Evolutionary conservation across 139 green algal genomes (phyloP), one percentile per base, ranked within the genome.

Genomic region (Zygnema circumcarinatum): DNA sequence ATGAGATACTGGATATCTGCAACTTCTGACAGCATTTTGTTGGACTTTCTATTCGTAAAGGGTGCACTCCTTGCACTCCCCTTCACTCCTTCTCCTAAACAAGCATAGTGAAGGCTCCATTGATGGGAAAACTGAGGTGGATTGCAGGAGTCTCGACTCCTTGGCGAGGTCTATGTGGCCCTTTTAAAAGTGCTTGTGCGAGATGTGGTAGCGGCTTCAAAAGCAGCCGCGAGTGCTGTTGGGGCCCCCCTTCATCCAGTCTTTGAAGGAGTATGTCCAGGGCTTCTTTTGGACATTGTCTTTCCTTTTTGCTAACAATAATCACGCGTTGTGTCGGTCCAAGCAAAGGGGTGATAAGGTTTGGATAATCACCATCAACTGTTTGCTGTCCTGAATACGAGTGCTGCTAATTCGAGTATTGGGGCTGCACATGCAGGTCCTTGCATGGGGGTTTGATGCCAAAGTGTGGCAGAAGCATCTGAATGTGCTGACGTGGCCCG

Each of bases 361-460:
- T n/a, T n/a, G n/a, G n/a, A n/a, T n/a, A n/a, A n/a, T n/a, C n/a
- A n/a, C n/a, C n/a, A n/a, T n/a, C n/a, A n/a, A n/a, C n/a, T n/a
- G n/a, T n/a, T n/a, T n/a, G n/a, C n/a, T n/a, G n/a, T n/a, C n/a
- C n/a, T n/a, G n/a, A n/a, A n/a, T n/a, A n/a, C n/a, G n/a, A n/a
- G n/a, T n/a, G n/a, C n/a, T n/a, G n/a, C n/a, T n/a, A n/a, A n/a
- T n/a, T n/a, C n/a, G n/a, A n/a, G n/a, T n/a, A n/a, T n/a, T n/a
- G n/a, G n/a, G n/a, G n/a, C n/a, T n/a, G n/a, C n/a, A 62, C 47
- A 25, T 62, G 62, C 96, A 98, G 92, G 95, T 95, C 0, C 95
- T 91, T 90, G 94, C 92, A 20, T 99, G 96, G 97, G 96, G 97
- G 79, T 98, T 96, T 82, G 95, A 98, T 74, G 83, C 96, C 0